Percentiles rank a stretch among this genome's conserved stretches.
Evolutionary conservation across 345 rosid species (phyloP).

Genomic region (Arabidopsis arenosa): DNA sequence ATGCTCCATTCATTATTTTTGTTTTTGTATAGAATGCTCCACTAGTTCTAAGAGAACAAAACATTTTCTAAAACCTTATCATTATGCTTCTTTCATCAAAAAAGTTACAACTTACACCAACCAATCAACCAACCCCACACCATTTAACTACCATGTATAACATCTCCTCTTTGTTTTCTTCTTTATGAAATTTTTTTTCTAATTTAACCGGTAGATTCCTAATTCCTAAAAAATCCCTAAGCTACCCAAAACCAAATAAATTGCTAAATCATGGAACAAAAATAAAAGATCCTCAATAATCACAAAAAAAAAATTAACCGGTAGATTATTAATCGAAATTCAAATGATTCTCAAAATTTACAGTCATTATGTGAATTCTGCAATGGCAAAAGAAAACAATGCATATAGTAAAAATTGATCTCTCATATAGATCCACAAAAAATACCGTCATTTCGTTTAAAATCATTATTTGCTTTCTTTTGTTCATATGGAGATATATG

Average conservation of each 20-base stretch:
- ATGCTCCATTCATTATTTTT: slow-evolving; percentile 34
- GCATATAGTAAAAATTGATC: neutral
- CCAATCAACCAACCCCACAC: slow-evolving; percentile 34
- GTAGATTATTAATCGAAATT: neutral
- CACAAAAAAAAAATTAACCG: neutral
- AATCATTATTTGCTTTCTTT: neutral
- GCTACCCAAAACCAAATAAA: slow-evolving; percentile 7
- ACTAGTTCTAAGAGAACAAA: slow-evolving; percentile 16
- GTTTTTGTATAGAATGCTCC: slow-evolving; percentile 8
- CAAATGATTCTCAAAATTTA: slow-evolving; percentile 6
- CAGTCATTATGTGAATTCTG: neutral
- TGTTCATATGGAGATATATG: slow-evolving; percentile 17
- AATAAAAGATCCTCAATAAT: neutral
- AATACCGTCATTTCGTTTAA: neutral
- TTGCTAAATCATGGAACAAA: neutral
- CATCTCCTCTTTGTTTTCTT: neutral
- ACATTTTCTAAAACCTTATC: slow-evolving; percentile 27
- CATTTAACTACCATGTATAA: slow-evolving; percentile 14
- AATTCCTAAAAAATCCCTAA: neutral
- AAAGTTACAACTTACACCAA: slow-evolving; percentile 34
- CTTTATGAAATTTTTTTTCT: neutral
- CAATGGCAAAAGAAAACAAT: slow-evolving; percentile 3
- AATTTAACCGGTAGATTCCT: no score
- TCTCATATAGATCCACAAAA: slow-evolving; percentile 4
- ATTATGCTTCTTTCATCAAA: slow-evolving; percentile 20